Conservation (phyloP, 306 rosid genomes). For the Lablab purpureus region DNA sequence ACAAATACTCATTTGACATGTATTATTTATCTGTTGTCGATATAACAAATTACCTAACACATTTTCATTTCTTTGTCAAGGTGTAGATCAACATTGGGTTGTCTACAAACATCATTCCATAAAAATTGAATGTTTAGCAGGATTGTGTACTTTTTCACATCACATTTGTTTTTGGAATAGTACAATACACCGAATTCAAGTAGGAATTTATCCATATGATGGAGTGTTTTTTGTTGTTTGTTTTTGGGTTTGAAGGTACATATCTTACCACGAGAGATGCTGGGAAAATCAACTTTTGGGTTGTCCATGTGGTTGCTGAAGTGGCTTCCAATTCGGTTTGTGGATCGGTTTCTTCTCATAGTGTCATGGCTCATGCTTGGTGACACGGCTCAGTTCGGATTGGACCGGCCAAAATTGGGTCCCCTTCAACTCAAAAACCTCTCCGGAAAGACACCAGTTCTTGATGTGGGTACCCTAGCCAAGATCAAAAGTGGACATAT, state of each 20-base stretch:
- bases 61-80: background rate
- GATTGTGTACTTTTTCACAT: background rate
- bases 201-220: background rate
- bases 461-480: constrained; percentile 96
- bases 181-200: background rate
- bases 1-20: background rate
- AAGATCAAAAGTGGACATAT: constrained; percentile 86
- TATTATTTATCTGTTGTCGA: background rate
- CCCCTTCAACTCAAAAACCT: constrained; percentile 90
- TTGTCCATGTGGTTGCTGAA: constrained; percentile 96
- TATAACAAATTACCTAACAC: background rate
- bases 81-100: background rate
- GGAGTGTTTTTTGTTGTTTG: constrained; percentile 5
- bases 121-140: background rate
- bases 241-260: constrained; percentile 69
- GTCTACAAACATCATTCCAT: background rate
- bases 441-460: constrained; percentile 95
- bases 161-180: background rate
- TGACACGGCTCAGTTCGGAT: constrained; percentile 79
- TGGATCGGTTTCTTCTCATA: constrained; percentile 73
- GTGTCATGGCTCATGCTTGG: constrained; percentile 86
- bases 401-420: constrained; percentile 85
- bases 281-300: constrained; percentile 99
- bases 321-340: constrained; percentile 85
- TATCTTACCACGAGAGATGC: constrained; percentile 95